phyloP scores from a whole-genome alignment of 129 eudicot genomes.

The Logfia minima region DNA sequence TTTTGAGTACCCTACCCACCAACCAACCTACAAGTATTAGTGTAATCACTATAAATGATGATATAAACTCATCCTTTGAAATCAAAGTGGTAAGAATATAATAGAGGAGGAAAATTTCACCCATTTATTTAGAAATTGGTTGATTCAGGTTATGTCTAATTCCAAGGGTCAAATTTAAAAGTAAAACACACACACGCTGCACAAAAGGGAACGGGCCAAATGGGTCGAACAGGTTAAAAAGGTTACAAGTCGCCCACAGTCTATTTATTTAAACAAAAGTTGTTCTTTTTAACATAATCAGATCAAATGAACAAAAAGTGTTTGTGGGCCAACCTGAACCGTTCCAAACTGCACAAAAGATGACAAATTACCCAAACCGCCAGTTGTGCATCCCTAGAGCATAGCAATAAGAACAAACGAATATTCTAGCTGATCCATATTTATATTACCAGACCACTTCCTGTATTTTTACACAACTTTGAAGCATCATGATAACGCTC shows the following conservation, averaged over 20 bases:
- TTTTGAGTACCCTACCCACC: slow-evolving; percentile 98
- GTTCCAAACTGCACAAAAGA: not conserved
- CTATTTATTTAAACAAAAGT: too few relatives aligned
- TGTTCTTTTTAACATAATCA: not conserved
- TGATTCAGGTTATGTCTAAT: not conserved
- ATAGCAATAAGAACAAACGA: slow-evolving; percentile 5
- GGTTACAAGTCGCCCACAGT: too few relatives aligned
- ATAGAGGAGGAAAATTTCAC: not conserved
- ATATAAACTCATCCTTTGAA: not conserved
- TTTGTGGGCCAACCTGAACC: not conserved
- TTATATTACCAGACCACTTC: slow-evolving; percentile 90
- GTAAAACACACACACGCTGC: not conserved
- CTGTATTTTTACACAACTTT: slow-evolving; percentile 71
- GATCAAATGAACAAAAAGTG: not conserved
- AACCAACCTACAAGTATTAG: slow-evolving; percentile 66
- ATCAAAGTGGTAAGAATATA: not conserved
- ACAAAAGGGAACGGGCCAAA: too few relatives aligned
- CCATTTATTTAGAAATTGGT: too few relatives aligned
- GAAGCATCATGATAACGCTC: slow-evolving; percentile 98
- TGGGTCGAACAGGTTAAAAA: too few relatives aligned
- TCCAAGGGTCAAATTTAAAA: not conserved
- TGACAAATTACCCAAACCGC: not conserved
- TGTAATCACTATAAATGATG: slow-evolving; percentile 18
- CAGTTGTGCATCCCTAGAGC: not conserved
- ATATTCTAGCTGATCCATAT: slow-evolving; percentile 4